Evolutionary conservation across 164 flowering plant species (phyloP), one percentile per base, ranked within the genome.

Genomic region (Cinnamomum chago): DNA sequence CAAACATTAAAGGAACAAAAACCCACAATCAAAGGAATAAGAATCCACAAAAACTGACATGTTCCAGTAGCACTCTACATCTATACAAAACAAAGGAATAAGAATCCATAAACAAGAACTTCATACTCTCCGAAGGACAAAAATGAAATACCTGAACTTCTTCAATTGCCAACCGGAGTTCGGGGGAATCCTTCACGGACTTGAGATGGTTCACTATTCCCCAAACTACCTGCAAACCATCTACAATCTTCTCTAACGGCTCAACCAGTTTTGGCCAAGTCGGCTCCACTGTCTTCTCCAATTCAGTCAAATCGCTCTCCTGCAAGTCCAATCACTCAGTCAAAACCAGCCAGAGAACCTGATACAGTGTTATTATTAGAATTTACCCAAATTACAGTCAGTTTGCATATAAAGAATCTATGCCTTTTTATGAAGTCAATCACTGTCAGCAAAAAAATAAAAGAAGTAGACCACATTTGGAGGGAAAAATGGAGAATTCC

Each of bases 141-240:
- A 47, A 51, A 35, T 47, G 25, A 18, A 33, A 14, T 51, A 96
- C 99, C 97, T 94, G 98, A 62, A 96, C 93, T 84, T 94, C 98
- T 75, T 92, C 94, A 65, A 96, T 89, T 35, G 97, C 98, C 13
- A 95, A 76, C 30, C 99, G 97, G 28, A 94, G 89, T 69, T 96
- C 99, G n/a, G 94, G 58, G 12, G 89, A 82, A 80, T 96, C 98
- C 80, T 94, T 96, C 23, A 94, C 99, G 9, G 90, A 27, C 87
- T 96, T 94, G 35, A 92, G 94, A 87, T 96, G 99, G 80, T 84
- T 85, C 69, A 96, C 91, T 10, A 92, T 80, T 7, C 99, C 98
- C 99, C 98, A 96, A 70, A 88, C 97, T 58, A 94, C 92, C 50
- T 76, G 73, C 74, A 91, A 71, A 22, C 85, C 81, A 82, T 93